Evolutionary conservation across 208 protist genomes (phyloP).

Genomic region (Crithidia acanthocephali): DNA sequence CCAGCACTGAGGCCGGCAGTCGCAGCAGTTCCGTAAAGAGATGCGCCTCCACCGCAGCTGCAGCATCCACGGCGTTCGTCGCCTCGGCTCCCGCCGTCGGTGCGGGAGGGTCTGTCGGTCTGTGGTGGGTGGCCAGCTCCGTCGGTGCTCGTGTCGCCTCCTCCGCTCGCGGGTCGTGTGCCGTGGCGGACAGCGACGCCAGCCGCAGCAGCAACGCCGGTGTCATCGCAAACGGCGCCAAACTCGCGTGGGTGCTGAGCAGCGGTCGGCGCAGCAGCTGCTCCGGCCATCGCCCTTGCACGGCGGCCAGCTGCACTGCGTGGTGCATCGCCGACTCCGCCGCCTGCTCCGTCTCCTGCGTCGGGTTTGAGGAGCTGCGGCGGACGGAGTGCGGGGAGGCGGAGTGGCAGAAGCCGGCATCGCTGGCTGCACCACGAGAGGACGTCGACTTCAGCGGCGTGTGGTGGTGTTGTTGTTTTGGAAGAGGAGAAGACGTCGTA

Average conservation of each 20-base stretch:
- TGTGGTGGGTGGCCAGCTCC: too few relatives aligned
- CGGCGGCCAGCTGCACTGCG: slow-evolving; percentile 13
- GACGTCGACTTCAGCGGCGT: neutral
- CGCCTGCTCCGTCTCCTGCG: slow-evolving; percentile 6
- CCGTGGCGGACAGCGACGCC: neutral
- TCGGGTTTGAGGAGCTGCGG: neutral
- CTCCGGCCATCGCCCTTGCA: slow-evolving; percentile 26
- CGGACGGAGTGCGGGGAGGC: neutral
- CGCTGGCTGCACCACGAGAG: too few relatives aligned
- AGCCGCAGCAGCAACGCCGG: slow-evolving; percentile 1
- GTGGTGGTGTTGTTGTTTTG: neutral
- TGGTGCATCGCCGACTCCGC: neutral
- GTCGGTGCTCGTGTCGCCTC: too few relatives aligned
- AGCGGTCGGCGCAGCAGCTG: slow-evolving; percentile 21
- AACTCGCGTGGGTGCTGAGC: slow-evolving; percentile 21
- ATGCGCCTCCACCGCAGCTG: neutral
- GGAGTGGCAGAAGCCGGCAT: neutral
- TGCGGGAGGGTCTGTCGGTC: too few relatives aligned
- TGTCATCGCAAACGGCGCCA: slow-evolving; percentile 5
- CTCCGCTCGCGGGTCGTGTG: too few relatives aligned
- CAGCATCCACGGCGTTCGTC: neutral
- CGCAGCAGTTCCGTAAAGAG: slow-evolving; percentile 5
- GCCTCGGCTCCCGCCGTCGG: too few relatives aligned
- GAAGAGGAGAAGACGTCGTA: neutral
- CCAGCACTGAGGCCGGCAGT: slow-evolving; percentile 5